Evolutionary conservation across 177 flowering plant genomes (phyloP).

Genomic region (Vitis hybrid): DNA sequence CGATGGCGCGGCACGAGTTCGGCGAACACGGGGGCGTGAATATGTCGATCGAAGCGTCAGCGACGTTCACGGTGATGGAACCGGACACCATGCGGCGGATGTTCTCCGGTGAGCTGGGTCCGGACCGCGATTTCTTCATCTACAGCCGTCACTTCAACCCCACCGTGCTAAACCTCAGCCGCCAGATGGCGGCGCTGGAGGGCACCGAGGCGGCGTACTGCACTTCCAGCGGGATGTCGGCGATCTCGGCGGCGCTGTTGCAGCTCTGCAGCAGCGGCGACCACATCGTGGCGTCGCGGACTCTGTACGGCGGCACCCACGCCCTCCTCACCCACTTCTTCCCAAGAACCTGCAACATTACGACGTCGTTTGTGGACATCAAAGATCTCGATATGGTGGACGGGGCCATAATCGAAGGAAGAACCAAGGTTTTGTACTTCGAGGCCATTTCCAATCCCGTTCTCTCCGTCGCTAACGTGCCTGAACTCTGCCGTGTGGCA

Average conservation of each 20-base stretch:
- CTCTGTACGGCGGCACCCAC: conserved; percentile 91
- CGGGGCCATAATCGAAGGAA: conserved; percentile 58
- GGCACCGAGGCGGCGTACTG: conserved; percentile 98
- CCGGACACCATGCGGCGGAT: conserved; percentile 89
- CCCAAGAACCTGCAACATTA: conserved; percentile 67
- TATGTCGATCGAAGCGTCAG: conserved; percentile 99
- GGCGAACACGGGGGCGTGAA: conserved; percentile 99
- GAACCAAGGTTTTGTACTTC: conserved; percentile 68
- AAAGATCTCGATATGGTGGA: conserved; percentile 41
- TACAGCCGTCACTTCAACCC: conserved; percentile 99
- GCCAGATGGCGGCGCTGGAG: conserved; percentile 92
- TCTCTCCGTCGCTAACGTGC: conserved; percentile 67
- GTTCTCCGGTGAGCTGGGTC: conserved; percentile 94
- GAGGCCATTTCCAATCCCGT: conserved; percentile 88
- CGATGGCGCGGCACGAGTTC: conserved; percentile 78
- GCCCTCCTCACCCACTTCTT: conserved; percentile 78
- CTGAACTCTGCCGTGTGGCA: conserved; percentile 62
- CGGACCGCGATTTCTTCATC: conserved; percentile 89
- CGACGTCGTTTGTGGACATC: conserved; percentile 77
- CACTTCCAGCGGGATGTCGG: conserved; percentile 92
- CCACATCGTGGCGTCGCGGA: conserved; percentile 74
- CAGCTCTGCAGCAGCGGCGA: conserved; percentile 78
- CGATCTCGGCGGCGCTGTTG: conserved; percentile 74
- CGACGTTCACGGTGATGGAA: conserved; percentile 99
- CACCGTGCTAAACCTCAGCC: conserved; percentile 83